Base-by-base conservation (phyloP, 108 stramenopile species). In the Skeletonema potamos region DNA sequence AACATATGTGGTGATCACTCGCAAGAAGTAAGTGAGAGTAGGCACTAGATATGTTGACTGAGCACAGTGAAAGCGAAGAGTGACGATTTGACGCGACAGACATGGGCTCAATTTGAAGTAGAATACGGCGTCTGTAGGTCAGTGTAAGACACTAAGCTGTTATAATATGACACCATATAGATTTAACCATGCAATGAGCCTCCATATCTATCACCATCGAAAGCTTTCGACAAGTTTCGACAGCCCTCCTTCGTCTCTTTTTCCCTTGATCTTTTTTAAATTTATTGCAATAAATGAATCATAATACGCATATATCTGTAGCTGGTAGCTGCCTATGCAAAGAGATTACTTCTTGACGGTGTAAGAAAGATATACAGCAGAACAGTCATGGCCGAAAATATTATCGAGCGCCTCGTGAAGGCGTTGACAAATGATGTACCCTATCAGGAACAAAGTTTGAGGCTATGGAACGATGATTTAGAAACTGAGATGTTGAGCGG, bases 1-100 rank as follows among this genome's bases (percentile, higher is more conserved):
- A 34, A 94, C 95, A 9, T 89, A 96, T 73, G 82, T 89, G 26
- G 96, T 96, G 15, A 91, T 97, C 20, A 95, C 96, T 43, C 77
- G 97, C 66, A 96, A 96, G 65, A 97, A 96, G 82, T 96, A 92
- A 85, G 22, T 41, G 39, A 41, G 15, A 41, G 15, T 41, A 41
- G 39, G 39, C 15, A 41, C 15, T 15, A 1, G 15, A 41, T n/a
- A n/a, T 2, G 15, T 41, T 41, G 39, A 41, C 15, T n/a, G 39
- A n/a, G 39, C 15, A n/a, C 3, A 4, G 15, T n/a, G 39, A 41
- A 13, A 41, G 39, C 39, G 39, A 41, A 37, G 36, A 37, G 36
- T 37, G 36, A 37, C 36, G 39, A 41, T 15, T n/a, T 15, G 39
- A 41, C 3, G 39, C 39, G 4, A 41, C 39, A 41, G 39, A 41